Percentiles rank a stretch among this genome's conserved stretches.
These are phyloP conservation scores for Boletales sp. DNA, from an alignment of 768 basidiomycete species.

Conservation along the genomic window DNA sequence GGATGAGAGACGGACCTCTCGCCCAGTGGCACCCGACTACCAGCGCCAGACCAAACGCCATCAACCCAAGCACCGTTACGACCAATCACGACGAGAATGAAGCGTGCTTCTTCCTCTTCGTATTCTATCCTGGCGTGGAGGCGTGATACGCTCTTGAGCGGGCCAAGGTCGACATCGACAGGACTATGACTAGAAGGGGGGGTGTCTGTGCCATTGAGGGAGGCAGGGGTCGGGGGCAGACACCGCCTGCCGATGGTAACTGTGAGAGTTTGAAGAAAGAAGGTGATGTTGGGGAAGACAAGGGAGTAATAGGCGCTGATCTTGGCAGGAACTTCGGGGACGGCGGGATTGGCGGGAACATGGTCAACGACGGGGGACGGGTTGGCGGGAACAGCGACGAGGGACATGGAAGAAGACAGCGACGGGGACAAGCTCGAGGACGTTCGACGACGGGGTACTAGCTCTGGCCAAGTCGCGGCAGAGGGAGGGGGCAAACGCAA, in stretches of 20 bases:
- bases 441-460: conserved; percentile 5
- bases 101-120: conserved; percentile 84
- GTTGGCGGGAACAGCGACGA: conserved; percentile 5
- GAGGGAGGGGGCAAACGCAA: conserved; percentile 1
- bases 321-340: conserved; percentile 52
- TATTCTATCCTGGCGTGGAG: conserved; percentile 95
- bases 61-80: conserved; percentile 98
- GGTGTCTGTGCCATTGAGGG: conserved; percentile 45
- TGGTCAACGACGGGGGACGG: background rate
- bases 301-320: conserved; percentile 93
- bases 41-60: conserved; percentile 90
- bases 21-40: conserved; percentile 78
- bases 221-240: conserved; percentile 56
- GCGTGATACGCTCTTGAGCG: conserved; percentile 95
- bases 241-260: conserved; percentile 93
- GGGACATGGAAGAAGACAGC: conserved; percentile 24
- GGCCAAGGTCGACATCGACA: conserved; percentile 90
- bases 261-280: conserved; percentile 93
- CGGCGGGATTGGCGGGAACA: conserved; percentile 1
- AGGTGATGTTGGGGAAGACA: conserved; percentile 91
- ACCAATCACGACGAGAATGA: conserved; percentile 88
- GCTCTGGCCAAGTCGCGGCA: background rate
- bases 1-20: conserved; percentile 57
- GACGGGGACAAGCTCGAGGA: conserved; percentile 4
- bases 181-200: conserved; percentile 31